Evolutionary conservation across 176 grass and related monocot genomes (phyloP).

Genomic region (barley (Hordeum vulgare)): DNA sequence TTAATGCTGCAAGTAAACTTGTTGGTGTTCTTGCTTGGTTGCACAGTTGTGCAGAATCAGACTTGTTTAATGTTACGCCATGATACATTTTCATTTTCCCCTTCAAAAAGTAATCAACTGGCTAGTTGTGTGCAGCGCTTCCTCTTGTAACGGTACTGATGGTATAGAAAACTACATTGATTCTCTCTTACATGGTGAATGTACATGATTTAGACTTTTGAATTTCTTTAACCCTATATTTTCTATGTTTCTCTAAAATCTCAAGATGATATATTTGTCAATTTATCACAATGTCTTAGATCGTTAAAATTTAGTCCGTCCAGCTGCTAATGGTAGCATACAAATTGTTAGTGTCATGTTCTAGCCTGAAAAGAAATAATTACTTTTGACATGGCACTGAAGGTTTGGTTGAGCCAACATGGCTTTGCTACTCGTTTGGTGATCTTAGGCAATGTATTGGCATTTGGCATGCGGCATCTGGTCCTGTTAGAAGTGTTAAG

Average conservation of each 20-base stretch:
- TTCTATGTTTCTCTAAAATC: background rate
- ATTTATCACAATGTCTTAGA: background rate
- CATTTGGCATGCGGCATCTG: background rate
- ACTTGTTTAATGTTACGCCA: background rate
- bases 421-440: background rate
- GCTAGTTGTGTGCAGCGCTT: background rate
- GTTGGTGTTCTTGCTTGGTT: background rate
- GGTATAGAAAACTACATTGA: background rate
- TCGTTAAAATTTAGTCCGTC: background rate
- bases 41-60: background rate
- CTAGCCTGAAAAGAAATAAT: background rate
- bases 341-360: conserved; percentile 3
- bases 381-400: background rate
- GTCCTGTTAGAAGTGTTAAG: background rate
- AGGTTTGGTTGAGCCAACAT: background rate
- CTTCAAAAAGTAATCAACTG: background rate
- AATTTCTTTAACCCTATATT: background rate
- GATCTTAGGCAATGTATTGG: background rate
- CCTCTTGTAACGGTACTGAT: background rate
- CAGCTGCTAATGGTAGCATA: background rate
- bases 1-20: conserved; percentile 8
- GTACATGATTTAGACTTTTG: background rate
- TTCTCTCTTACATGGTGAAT: background rate
- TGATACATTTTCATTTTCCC: background rate
- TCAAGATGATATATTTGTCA: background rate